Evolutionary conservation across 2,329 filamentous ascomycete species (phyloP).

Genomic region (Madurella fahalii): DNA sequence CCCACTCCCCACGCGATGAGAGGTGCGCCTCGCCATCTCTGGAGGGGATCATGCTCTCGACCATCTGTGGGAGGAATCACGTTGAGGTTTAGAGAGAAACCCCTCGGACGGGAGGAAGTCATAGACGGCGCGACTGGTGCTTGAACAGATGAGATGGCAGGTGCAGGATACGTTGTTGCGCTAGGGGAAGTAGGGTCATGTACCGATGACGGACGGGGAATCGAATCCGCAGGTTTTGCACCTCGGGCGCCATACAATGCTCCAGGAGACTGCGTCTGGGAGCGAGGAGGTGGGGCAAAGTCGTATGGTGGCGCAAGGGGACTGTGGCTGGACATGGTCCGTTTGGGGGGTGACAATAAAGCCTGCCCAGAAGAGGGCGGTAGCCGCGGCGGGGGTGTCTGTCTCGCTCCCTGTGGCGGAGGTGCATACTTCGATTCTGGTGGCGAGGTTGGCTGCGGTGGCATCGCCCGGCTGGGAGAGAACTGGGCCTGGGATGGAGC

Average conservation of each 20-base stretch:
- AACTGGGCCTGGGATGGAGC: slow-evolving; percentile 25
- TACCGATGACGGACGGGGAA: slow-evolving; percentile 52
- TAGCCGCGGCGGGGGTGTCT: slow-evolving; percentile 47
- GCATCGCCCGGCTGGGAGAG: slow-evolving; percentile 5
- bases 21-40: slow-evolving; percentile 87
- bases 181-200: slow-evolving; percentile 42
- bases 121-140: slow-evolving; percentile 15
- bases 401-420: slow-evolving; percentile 32
- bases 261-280: slow-evolving; percentile 60
- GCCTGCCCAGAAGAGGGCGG: slow-evolving; percentile 36
- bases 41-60: slow-evolving; percentile 68
- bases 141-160: neutral
- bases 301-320: slow-evolving; percentile 38
- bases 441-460: slow-evolving; percentile 17
- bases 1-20: slow-evolving; percentile 86
- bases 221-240: slow-evolving; percentile 37
- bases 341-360: slow-evolving; percentile 54
- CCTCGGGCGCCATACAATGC: slow-evolving; percentile 40
- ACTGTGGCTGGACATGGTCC: slow-evolving; percentile 47
- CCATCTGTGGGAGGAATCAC: slow-evolving; percentile 62
- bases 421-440: slow-evolving; percentile 22
- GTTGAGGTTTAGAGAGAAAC: slow-evolving; percentile 52
- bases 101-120: slow-evolving; percentile 40
- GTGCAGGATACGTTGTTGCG: slow-evolving; percentile 19
- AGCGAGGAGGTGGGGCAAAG: slow-evolving; percentile 55